Percentiles rank a stretch among this genome's conserved stretches.
Evolutionary conservation across 495 filamentous ascomycete genomes (phyloP).

Genomic region (Chaetomium tenue): DNA sequence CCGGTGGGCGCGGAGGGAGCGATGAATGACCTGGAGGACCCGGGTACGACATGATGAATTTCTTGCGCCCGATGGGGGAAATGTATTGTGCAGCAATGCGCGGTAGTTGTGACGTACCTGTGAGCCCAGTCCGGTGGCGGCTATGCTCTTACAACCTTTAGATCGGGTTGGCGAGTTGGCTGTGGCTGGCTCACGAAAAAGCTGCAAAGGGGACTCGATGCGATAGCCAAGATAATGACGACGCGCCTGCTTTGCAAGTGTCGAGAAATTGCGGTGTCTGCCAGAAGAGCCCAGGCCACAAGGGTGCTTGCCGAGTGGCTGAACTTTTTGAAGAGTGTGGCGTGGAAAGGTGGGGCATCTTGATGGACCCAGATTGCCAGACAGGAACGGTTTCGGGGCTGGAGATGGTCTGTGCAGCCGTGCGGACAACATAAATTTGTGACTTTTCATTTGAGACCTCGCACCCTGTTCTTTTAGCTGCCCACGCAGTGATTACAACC

Average conservation of each 20-base stretch:
- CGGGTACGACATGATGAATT: slow-evolving; percentile 94
- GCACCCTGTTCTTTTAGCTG: background rate
- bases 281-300: no score
- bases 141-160: slow-evolving; percentile 24
- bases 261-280: background rate
- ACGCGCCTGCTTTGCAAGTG: background rate
- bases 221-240: background rate
- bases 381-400: no score
- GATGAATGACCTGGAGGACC: slow-evolving; percentile 83
- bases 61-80: slow-evolving; percentile 46
- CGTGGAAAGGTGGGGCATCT: no score
- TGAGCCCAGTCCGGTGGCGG: slow-evolving; percentile 36
- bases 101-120: slow-evolving; percentile 49
- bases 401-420: no score
- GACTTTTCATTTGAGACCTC: no score
- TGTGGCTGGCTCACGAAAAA: slow-evolving; percentile 29
- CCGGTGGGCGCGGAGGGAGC: slow-evolving; percentile 81
- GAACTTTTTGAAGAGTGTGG: no score
- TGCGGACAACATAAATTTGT: no score
- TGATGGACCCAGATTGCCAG: no score
- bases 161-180: slow-evolving; percentile 20
- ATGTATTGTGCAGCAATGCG: slow-evolving; percentile 10
- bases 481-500: background rate
- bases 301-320: no score
- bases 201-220: background rate